Evolutionary conservation across 495 filamentous ascomycete species (phyloP), one percentile per base, ranked within the genome.

Genomic region (Xylaria intraflava): DNA sequence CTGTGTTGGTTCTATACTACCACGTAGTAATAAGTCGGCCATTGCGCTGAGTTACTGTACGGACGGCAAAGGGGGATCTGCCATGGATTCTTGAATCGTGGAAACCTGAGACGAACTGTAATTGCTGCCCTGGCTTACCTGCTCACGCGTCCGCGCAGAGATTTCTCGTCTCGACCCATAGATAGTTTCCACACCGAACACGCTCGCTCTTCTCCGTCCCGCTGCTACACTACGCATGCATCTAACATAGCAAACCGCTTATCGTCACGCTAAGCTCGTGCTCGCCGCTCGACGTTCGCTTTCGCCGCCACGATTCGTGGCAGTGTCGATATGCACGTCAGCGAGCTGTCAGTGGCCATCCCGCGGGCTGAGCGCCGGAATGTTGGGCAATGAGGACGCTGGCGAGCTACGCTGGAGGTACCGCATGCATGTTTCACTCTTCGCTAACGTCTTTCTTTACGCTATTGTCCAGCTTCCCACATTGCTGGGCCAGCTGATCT

Each of bases 61-160:
- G n/a, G n/a, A n/a, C n/a, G n/a, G n/a, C n/a, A n/a, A 33, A 20
- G 38, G 27, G 35, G 44, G 35, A 49, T 43, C n/a, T 42, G 11
- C 44, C 45, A 43, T 26, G 23, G 41, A 26, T 14, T 43, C 20
- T 45, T 46, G 27, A 48, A 49, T 55, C 44, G 45, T 55, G 26
- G 44, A 30, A 29, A 48, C 44, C 27, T 38, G 44, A 31, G 45
- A 22, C 9, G 14, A 36, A 42, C 26, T 26, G 20, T 40, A 41
- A 47, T 47, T 40, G 36, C 43, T 11, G 44, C 30, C 52, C 35
- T 48, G 38, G 47, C 35, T 35, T 36, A 39, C 52, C 41, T 49
- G 52, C 52, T 55, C 52, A 55, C 52, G 44, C 52, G 52, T 49
- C 45, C n/a, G 26, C 19, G 38, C 35, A 55, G 52, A 49, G 27